Base-by-base conservation (phyloP, 805 yeast genomes). In the Candida jianshihensis region DNA sequence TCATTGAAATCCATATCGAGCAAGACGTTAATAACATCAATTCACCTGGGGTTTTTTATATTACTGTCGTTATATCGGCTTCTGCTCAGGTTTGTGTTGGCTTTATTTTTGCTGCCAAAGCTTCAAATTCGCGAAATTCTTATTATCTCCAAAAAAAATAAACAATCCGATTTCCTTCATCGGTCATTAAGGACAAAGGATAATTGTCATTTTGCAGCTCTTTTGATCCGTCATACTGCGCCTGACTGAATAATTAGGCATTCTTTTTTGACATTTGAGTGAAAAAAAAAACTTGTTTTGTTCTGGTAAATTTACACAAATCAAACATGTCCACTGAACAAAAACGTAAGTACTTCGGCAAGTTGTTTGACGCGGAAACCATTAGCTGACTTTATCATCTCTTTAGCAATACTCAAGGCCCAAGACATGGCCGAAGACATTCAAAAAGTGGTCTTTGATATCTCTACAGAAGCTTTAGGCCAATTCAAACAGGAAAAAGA, bases 401-500 rank as follows among this genome's bases (percentile, higher is more conserved):
- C 6, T 9, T 9, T 26, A 51, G 54, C 51, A 5, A 44, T 52
- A 33, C 26, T 52, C 27, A 52, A 52, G 38, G 56, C 57, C 3
- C 49, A 46, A 35, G 55, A 52, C 37, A 51, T 52, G 49, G 22
- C 48, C 6, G 73, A 71, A 19, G 81, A 77, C 30, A 60, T 74
- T 44, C 78, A 76, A 47, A 53, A 66, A 14, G 54, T 60, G 29
- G 68, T 77, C 12, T 63, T 73, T 34, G 71, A 68, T 38, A 48
- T 73, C 38, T 61, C 80, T 1, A 48, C 53, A 19, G 63, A 63
- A 25, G 73, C 80, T 1, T 46, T 68, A n/a, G 57, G 61, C 19
- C 49, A 62, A 15, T 64, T 66, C 48, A 57, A 57, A 26, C 58
- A 70, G 13, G 77, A 74, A 38, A 74, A 74, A 45, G 90, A 82